Evolutionary conservation across 176 grass and related monocot species (phyloP).

Genomic region (Raddia guianensis): DNA sequence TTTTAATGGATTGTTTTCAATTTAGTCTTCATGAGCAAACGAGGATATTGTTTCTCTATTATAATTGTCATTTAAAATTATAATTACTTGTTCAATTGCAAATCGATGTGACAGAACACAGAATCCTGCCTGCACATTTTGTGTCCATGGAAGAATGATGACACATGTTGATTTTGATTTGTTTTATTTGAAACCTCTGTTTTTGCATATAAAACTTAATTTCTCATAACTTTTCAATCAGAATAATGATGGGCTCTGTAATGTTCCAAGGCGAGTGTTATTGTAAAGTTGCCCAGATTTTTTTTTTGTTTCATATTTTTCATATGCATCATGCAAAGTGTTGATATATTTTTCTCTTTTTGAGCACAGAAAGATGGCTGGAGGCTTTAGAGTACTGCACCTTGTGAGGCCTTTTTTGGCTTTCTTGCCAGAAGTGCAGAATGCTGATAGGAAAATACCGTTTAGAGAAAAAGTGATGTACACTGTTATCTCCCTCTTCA

Average conservation of each 20-base stretch:
- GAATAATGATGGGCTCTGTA: not conserved
- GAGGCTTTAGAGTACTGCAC: constrained; percentile 90
- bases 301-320: not conserved
- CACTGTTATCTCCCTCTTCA: constrained; percentile 94
- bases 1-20: not conserved
- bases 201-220: not conserved
- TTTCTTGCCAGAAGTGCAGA: constrained; percentile 92
- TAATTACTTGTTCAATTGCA: not conserved
- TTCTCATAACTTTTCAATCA: not conserved
- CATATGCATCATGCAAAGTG: not conserved
- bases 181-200: not conserved
- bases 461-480: constrained; percentile 96
- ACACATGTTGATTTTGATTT: not conserved
- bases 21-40: not conserved
- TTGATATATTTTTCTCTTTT: not conserved
- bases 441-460: constrained; percentile 86
- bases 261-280: not conserved
- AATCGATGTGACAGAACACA: not conserved
- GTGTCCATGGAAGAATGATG: not conserved
- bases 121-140: not conserved
- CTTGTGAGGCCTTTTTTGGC: constrained; percentile 92
- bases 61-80: not conserved
- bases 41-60: not conserved
- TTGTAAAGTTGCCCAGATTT: not conserved
- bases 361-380: constrained; percentile 65